A percentile compares a stretch with the other conserved stretches of the same genome.
Evolutionary conservation across 306 rosid species (phyloP).

Genomic region (Fragaria nilgerrensis): DNA sequence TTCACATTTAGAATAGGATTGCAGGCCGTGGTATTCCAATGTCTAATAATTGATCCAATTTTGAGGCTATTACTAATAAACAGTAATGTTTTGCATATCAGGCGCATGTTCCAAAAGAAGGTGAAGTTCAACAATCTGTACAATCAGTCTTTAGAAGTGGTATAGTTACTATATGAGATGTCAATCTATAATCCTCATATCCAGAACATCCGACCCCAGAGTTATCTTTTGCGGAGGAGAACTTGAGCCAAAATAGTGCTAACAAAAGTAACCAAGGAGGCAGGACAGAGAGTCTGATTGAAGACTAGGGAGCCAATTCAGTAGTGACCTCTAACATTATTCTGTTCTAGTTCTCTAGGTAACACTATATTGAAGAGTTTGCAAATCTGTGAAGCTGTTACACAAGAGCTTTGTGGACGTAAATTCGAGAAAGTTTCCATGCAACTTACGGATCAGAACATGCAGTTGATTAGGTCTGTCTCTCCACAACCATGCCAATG

Average conservation of each 20-base stretch:
- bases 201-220: background rate
- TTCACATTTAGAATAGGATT: background rate
- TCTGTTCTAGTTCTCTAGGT: background rate
- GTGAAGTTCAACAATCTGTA: background rate
- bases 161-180: background rate
- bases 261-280: background rate
- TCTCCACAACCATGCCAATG: too few species aligned
- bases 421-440: too few species aligned
- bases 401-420: too few species aligned
- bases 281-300: background rate
- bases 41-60: background rate
- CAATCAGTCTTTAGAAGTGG: background rate
- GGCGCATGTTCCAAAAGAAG: background rate
- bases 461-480: too few species aligned
- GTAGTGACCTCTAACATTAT: background rate
- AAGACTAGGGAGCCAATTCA: background rate
- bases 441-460: too few species aligned
- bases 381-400: too few species aligned
- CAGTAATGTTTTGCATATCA: background rate
- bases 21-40: background rate
- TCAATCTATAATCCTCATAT: background rate
- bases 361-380: too few species aligned
- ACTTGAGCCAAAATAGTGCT: background rate
- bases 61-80: background rate
- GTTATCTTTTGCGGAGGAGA: background rate